Base-by-base conservation (phyloP, 306 rosid species). In the Lathyrus oleraceus region DNA sequence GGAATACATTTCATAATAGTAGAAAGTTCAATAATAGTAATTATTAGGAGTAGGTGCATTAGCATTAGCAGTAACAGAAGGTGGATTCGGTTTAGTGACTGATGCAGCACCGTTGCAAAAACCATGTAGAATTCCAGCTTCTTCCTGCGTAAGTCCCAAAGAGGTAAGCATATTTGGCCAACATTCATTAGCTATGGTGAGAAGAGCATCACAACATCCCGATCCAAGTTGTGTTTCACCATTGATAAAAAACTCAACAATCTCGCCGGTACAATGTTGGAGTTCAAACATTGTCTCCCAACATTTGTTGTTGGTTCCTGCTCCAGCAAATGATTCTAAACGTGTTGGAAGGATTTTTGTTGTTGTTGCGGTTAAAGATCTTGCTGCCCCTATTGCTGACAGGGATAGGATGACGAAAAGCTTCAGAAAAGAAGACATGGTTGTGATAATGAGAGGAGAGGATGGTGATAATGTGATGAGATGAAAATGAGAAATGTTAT, bases 111-210 rank as follows among this genome's bases (percentile, higher is more conserved):
- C 53, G 13, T 38, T 19, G 40, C 65, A 73, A 39, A 23, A 63
- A 21, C 47, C 15, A 3, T 35, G 72, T 3, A 74, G 48, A 8
- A 75, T 44, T 45, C 58, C 60, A 54, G 74, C 72, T 61, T 81
- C 84, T 30, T 76, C 61, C 0, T 16, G 60, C 0, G 84, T 79
- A n/a, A 79, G 79, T 2, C 89, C 86, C 10, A 85, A 35, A 0
- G 84, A 69, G 25, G 53, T 16, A 3, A 79, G 74, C 78, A 85
- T 72, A 44, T 78, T 61, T 0, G 84, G 79, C 86, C 86, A 81
- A 52, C 82, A 85, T 23, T 70, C 21, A 4, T 66, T 67, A 0
- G 86, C 76, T 40, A 85, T 85, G 12, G 36, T 53, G 6, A 53
- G 45, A 8, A 73, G 65, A 7, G 65, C 75, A 35, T 23, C 72